Base-by-base conservation (phyloP, 352 stramenopile genomes). In the Salisapilia sapeloensis region DNA sequence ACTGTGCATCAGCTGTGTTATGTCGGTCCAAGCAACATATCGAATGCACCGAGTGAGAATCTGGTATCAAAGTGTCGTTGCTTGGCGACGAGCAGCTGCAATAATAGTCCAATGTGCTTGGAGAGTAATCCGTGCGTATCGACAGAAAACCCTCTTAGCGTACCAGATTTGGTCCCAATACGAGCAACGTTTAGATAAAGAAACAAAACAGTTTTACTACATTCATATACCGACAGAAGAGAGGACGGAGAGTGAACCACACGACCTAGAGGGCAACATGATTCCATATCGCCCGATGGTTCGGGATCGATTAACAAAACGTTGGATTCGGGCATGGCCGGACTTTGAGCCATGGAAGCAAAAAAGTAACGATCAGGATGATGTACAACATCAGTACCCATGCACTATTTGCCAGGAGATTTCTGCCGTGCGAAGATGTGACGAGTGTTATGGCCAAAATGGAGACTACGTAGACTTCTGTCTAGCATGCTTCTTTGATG, bases 381-480 rank as follows among this genome's bases (percentile, higher is more conserved):
- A 25, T 9, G 33, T 32, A 4, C 37, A 48, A 12, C 39, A 29
- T 26, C 35, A 42, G 1, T 31, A 38, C 4, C 38, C 53, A 2
- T 89, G 72, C 38, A 65, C 53, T 25, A 23, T 75, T 20, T 89
- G 72, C 42, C 38, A 48, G 23, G 64, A 52, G 1, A 65, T 77
- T 24, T 58, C 60, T 4, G 69, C 69, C 6, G 61, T 61, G 13
- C 56, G 72, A 6, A 50, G 71, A 15, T 89, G 72, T 38, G 51
- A 60, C 38, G 72, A 85, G 39, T 89, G 72, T 45, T 75, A 56
- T 29, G 58, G 62, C 2, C 7, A 44, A 4, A 35, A 34, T 0
- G 72, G 72, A 3, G 72, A 85, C 41, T 85, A 72, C 36, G 44
- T 84, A 20, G 58, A 89, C 38, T 61, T 63, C 34, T 89, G 72